These are phyloP conservation scores for Nicotiana tomentosiformis DNA, from an alignment of 257 asterid species.

Conservation along the genomic window DNA sequence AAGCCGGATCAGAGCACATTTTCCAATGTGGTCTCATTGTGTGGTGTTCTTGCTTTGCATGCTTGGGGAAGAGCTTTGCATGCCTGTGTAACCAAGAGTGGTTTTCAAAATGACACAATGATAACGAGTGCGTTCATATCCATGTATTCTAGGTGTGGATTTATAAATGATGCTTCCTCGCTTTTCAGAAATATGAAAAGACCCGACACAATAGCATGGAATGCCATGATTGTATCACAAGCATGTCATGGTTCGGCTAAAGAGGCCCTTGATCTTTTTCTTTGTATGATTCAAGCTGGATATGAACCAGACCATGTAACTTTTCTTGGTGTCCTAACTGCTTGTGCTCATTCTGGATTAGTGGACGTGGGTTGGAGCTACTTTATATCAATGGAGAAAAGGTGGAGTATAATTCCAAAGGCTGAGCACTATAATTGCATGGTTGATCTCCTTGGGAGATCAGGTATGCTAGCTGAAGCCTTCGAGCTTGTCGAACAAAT, in stretches of 20 bases:
- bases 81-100: constrained; percentile 34
- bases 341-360: constrained; percentile 73
- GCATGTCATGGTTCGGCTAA: constrained; percentile 44
- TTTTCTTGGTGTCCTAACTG: constrained; percentile 52
- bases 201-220: constrained; percentile 56
- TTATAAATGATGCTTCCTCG: constrained; percentile 37
- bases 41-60: constrained; percentile 36
- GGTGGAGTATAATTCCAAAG: constrained; percentile 43
- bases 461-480: constrained; percentile 58
- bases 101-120: constrained; percentile 36
- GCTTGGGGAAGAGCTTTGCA: constrained; percentile 48
- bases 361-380: constrained; percentile 42
- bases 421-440: constrained; percentile 57
- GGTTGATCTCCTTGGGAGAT: constrained; percentile 61
- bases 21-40: constrained; percentile 35
- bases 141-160: constrained; percentile 65
- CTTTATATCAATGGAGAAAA: constrained; percentile 38
- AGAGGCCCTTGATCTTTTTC: constrained; percentile 38
- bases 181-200: constrained; percentile 28
- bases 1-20: constrained; percentile 49
- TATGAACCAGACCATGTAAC: constrained; percentile 55
- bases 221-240: constrained; percentile 55
- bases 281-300: constrained; percentile 45
- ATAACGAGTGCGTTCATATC: constrained; percentile 46
- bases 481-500: constrained; percentile 34